phyloP scores from a whole-genome alignment of 1,284 basidiomycete genomes.

The Naganishia sp. region DNA sequence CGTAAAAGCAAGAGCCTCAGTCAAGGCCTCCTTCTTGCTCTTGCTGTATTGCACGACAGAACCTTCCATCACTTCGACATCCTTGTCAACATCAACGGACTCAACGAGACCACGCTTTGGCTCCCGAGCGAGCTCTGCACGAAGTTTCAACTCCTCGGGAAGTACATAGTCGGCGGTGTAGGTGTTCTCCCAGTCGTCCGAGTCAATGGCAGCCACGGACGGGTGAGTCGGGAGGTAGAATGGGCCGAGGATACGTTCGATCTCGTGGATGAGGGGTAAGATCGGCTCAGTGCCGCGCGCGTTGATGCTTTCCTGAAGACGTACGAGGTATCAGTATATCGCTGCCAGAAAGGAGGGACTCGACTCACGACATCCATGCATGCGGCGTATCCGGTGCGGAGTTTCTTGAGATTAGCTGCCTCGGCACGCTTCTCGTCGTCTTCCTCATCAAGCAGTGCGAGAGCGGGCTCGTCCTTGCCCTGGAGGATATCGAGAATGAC shows the following conservation, averaged over 20 bases:
- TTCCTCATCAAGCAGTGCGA: constrained; percentile 18
- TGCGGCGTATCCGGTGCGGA: constrained; percentile 76
- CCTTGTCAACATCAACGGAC: background rate
- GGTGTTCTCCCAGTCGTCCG: constrained; percentile 40
- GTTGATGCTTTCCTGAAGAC: constrained; percentile 52
- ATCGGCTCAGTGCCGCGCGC: constrained; percentile 55
- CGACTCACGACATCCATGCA: constrained; percentile 70
- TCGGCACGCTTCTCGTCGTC: constrained; percentile 55
- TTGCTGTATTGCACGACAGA: constrained; percentile 62
- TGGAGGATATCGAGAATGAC: constrained; percentile 55
- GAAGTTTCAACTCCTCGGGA: constrained; percentile 39
- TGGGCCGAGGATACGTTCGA: constrained; percentile 49
- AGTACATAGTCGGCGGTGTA: constrained; percentile 44
- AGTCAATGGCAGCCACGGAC: constrained; percentile 36
- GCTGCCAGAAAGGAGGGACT: background rate
- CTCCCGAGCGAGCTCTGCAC: background rate
- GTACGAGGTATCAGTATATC: background rate
- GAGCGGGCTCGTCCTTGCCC: constrained; percentile 31
- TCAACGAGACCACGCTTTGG: background rate
- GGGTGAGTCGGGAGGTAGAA: constrained; percentile 36
- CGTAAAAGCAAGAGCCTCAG: constrained; percentile 78
- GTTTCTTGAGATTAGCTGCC: constrained; percentile 69
- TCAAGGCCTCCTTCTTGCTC: constrained; percentile 54
- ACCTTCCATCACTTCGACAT: constrained; percentile 34
- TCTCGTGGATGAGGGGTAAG: constrained; percentile 52